These are phyloP conservation scores for Fragilaria crotonensis DNA, from an alignment of 108 stramenopile genomes.

Conservation along the genomic window DNA sequence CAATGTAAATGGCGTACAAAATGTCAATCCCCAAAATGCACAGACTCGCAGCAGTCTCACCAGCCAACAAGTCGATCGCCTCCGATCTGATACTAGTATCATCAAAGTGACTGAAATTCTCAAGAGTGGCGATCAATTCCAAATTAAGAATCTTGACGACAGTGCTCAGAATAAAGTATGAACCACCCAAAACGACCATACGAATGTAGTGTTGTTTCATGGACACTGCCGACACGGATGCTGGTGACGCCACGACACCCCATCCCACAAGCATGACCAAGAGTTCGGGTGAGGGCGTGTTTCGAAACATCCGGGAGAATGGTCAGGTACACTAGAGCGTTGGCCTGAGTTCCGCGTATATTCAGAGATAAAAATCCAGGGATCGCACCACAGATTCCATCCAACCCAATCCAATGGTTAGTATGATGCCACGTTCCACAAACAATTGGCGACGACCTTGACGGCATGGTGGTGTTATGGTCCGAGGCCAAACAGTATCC, in stretches of 20 bases:
- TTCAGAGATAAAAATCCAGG: not conserved
- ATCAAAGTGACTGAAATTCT: too few species aligned
- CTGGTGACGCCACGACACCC: not conserved
- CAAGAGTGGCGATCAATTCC: not conserved
- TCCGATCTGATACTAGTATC: too few species aligned
- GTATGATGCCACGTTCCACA: not conserved
- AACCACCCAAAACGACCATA: not conserved
- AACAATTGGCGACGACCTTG: not conserved
- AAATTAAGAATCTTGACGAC: not conserved
- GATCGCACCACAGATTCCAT: not conserved
- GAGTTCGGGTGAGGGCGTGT: not conserved
- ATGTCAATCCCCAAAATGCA: not conserved
- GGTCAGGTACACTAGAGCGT: not conserved
- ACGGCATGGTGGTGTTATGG: not conserved
- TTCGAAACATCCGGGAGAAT: not conserved
- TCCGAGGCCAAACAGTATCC: too few species aligned
- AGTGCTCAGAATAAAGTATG: not conserved
- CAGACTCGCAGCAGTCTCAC: too few species aligned
- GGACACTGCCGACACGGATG: not conserved
- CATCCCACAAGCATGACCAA: too few species aligned
- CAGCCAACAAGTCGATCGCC: too few species aligned
- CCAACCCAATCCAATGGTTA: not conserved
- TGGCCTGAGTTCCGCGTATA: not conserved
- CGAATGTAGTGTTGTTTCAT: not conserved
- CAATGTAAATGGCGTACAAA: not conserved